Conservation (phyloP, 2,329 filamentous ascomycete genomes). For the Stachybotrys elegans region DNA sequence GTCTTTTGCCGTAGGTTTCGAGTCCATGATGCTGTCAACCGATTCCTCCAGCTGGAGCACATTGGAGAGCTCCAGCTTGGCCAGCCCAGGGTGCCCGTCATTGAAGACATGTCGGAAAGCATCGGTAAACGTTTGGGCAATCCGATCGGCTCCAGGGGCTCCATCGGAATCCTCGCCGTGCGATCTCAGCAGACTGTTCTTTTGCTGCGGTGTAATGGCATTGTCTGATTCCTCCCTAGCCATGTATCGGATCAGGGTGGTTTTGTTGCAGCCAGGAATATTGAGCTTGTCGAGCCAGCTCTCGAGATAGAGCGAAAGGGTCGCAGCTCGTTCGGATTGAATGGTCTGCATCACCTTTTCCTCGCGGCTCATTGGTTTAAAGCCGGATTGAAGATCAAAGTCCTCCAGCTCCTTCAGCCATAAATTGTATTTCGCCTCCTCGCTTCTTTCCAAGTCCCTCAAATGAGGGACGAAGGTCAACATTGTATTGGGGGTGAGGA, state of each 20-base stretch:
- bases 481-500: conserved; percentile 55
- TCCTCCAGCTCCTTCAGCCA: conserved; percentile 55
- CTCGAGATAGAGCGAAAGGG: conserved; percentile 48
- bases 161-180: conserved; percentile 34
- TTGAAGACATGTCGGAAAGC: conserved; percentile 54
- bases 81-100: conserved; percentile 22
- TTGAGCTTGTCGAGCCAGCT: conserved; percentile 45
- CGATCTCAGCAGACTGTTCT: conserved; percentile 44
- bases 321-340: conserved; percentile 46
- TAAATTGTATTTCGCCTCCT: conserved; percentile 48
- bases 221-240: conserved; percentile 41
- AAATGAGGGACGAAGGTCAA: conserved; percentile 56
- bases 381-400: conserved; percentile 53
- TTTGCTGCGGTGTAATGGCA: conserved; percentile 49
- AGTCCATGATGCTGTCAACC: conserved; percentile 48
- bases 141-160: conserved; percentile 35
- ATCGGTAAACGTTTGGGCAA: conserved; percentile 47
- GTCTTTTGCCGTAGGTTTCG: conserved; percentile 48
- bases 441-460: conserved; percentile 50
- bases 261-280: conserved; percentile 47
- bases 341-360: conserved; percentile 45
- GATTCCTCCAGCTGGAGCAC: conserved; percentile 49
- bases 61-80: conserved; percentile 43
- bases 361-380: conserved; percentile 47
- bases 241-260: conserved; percentile 49